phyloP scores from a whole-genome alignment of 2,329 filamentous ascomycete genomes.

The Coniochaeta pulveracea region DNA sequence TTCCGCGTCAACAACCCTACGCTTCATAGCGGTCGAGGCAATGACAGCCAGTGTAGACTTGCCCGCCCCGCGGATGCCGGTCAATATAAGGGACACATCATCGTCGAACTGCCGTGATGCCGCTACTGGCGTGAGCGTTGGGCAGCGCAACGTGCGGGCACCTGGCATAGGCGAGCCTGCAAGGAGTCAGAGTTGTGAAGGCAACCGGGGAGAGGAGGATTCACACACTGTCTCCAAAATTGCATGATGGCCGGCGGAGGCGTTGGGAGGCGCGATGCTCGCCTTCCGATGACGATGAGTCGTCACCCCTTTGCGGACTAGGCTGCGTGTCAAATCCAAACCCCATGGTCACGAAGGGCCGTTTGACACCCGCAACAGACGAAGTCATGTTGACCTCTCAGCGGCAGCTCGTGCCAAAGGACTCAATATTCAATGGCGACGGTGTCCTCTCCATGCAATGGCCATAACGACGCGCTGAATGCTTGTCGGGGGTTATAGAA shows the following conservation, averaged over 20 bases:
- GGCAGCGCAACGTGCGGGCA: neutral
- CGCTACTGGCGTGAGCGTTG: slow-evolving; percentile 11
- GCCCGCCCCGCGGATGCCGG: slow-evolving; percentile 62
- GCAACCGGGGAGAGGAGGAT: neutral
- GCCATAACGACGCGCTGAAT: neutral
- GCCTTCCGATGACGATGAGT: neutral
- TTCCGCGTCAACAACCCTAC: slow-evolving; percentile 59
- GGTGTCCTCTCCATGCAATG: neutral
- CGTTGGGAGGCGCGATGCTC: neutral
- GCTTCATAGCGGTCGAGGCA: slow-evolving; percentile 57
- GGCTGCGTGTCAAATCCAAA: neutral
- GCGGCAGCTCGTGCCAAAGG: neutral
- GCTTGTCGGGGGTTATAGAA: too few species aligned
- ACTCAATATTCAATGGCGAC: neutral
- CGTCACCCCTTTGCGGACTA: neutral
- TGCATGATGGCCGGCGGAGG: neutral
- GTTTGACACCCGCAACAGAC: slow-evolving; percentile 27
- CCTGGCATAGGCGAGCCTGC: neutral
- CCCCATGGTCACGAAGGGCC: slow-evolving; percentile 22
- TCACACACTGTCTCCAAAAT: neutral
- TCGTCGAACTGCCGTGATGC: slow-evolving; percentile 32
- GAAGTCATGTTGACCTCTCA: slow-evolving; percentile 8
- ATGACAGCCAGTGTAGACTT: slow-evolving; percentile 70
- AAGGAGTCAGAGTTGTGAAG: neutral
- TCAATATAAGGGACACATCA: slow-evolving; percentile 60